A percentile compares a stretch with the other conserved stretches of the same genome.
phyloP scores from a whole-genome alignment of 768 basidiomycete genomes.

The Pulveroboletus sp. region DNA sequence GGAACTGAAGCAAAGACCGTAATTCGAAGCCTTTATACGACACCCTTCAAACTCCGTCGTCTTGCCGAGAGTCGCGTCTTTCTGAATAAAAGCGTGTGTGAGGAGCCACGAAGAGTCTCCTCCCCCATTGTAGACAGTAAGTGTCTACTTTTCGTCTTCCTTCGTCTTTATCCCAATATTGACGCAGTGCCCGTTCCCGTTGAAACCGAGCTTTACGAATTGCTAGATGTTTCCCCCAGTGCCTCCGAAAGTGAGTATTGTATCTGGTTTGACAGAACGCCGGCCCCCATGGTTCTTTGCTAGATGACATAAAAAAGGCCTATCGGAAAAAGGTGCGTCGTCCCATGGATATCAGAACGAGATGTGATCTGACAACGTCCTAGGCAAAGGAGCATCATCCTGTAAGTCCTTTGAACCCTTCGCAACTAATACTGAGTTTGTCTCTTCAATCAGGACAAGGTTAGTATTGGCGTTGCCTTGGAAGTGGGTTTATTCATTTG shows the following conservation, averaged over 20 bases:
- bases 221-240: slow-evolving; percentile 65
- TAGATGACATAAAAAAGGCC: slow-evolving; percentile 89
- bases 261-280: background rate
- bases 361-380: slow-evolving; percentile 13
- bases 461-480: slow-evolving; percentile 21
- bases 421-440: background rate
- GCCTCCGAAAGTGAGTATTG: slow-evolving; percentile 63
- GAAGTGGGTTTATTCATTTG: background rate
- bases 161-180: background rate
- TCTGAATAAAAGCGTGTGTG: slow-evolving; percentile 23
- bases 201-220: slow-evolving; percentile 81
- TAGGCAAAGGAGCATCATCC: slow-evolving; percentile 89
- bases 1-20: background rate
- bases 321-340: slow-evolving; percentile 81
- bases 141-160: slow-evolving; percentile 10
- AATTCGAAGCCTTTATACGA: background rate
- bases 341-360: background rate
- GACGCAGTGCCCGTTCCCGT: slow-evolving; percentile 48
- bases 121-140: slow-evolving; percentile 22
- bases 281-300: slow-evolving; percentile 9
- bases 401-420: slow-evolving; percentile 39
- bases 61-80: slow-evolving; percentile 28
- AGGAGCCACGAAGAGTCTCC: background rate
- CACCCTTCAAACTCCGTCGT: slow-evolving; percentile 30
- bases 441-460: slow-evolving; percentile 56